Evolutionary conservation across 495 filamentous ascomycete genomes (phyloP), one percentile per base, ranked within the genome.

Genomic region (Chaetomium tenue): DNA sequence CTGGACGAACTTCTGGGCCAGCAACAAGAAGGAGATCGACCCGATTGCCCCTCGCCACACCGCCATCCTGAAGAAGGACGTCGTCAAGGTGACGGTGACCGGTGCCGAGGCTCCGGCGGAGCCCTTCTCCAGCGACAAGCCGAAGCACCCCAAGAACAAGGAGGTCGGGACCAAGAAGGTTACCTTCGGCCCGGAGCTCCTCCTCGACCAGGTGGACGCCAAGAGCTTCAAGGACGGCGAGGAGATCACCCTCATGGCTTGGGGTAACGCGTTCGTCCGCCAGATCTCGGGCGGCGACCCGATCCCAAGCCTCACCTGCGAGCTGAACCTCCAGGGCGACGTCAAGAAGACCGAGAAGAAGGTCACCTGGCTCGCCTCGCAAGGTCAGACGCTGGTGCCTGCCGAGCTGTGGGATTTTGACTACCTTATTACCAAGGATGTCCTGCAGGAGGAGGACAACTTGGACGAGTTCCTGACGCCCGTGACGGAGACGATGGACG

Each of bases 331-430:
- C 33, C 81, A 89, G 71, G 93, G 93, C 60, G 93, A 97, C 72
- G 87, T 97, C 75, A 94, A 93, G 81, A 86, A 87, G 75, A 96
- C 92, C n/a, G 86, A 91, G 72, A 96, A 96, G 84, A 97, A 96
- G 81, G 83, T 97, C 30, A 96, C 93, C 3, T 97, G 92, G 92
- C 81, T 97, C 42, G 87, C 90, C 0, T 81, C 80, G 4, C 83
- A 91, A 53, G 85, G 83, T 47, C 90, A 93, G 78, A 84, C 88
- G 23, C 79, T 94, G 9, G 83, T 96, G 37, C 86, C 89, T 0
- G 88, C 94, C 23, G 90, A 96, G 74, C 81, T 96, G 5, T 90
- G 91, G 68, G 91, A 96, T 65, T 97, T 96, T 71, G 93, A 96
- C 74, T 89, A 91, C 76, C 83, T 97, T 47, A 88, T 97, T 67